Base-by-base conservation (phyloP, 1,284 basidiomycete genomes). In the Irpex sp. region DNA sequence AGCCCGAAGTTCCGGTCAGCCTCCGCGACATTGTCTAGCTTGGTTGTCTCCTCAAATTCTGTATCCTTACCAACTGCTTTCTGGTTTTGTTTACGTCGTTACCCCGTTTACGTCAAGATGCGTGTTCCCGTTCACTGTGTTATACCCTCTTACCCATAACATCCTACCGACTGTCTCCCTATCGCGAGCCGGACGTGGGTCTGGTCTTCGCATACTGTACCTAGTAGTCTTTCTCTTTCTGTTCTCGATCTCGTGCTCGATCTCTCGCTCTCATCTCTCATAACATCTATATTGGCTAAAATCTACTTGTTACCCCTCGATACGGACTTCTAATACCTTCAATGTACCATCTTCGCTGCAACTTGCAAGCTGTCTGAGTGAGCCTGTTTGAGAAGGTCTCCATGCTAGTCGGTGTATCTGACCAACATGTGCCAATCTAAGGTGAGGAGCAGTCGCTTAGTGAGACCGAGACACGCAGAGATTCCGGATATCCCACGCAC, bases 1-100 rank as follows among this genome's bases (percentile, higher is more conserved):
- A 92, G 90, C 90, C 91, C 73, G 90, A 93, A 85, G 90, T 93
- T 73, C 90, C 90, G 65, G 85, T 87, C 79, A 90, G 84, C 78
- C 86, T 93, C 73, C 90, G 90, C 73, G 90, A 93, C 79, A 82
- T 91, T 80, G 81, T 92, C 76, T 92, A 82, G 89, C 75, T 21
- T 36, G 76, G 78, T 72, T 71, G 72, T 72, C 74, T 66, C 69
- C 67, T 74, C 82, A 35, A 54, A 16, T 82, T 79, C 80, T 91
- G 89, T 91, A 91, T 92, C 89, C 84, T 81, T 91, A 90, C 76
- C 78, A 75, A 75, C 74, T 72, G 72, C 69, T 72, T 67, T 68
- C 68, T 73, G 68, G 71, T 69, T 69, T 61, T 62, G 69, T 71
- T 6, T 72, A 65, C 74, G 69, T 67, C 67, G 68, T 70, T 66